These are phyloP conservation scores for Retiboletus flavoniger DNA, from an alignment of 1,284 basidiomycete genomes.

Conservation along the genomic window DNA sequence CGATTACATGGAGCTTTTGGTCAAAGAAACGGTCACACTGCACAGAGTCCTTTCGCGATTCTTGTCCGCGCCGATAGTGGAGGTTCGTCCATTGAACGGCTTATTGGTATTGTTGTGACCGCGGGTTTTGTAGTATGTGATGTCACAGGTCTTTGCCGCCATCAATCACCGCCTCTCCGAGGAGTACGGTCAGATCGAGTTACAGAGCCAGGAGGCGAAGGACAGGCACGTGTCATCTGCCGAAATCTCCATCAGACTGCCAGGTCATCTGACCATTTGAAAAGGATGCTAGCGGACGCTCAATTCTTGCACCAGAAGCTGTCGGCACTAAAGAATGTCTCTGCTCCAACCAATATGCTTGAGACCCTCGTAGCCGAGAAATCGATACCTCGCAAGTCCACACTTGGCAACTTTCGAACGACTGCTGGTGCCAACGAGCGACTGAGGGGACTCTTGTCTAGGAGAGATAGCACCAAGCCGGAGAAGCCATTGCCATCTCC, in stretches of 20 bases:
- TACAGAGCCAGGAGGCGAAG: conserved; percentile 81
- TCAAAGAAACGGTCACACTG: conserved; percentile 94
- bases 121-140: conserved; percentile 63
- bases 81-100: conserved; percentile 47
- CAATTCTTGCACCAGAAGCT: conserved; percentile 73
- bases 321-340: conserved; percentile 66
- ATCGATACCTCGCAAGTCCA: conserved; percentile 40
- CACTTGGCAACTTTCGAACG: conserved; percentile 25
- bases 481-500: conserved; percentile 34
- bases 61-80: conserved; percentile 72
- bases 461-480: conserved; percentile 27
- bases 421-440: conserved; percentile 32
- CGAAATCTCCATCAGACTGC: conserved; percentile 2
- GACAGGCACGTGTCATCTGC: conserved; percentile 55
- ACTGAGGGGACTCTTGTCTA: conserved; percentile 33
- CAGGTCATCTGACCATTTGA: conserved; percentile 11
- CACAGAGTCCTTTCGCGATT: conserved; percentile 97
- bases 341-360: conserved; percentile 70
- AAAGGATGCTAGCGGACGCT: conserved; percentile 77
- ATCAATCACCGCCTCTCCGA: conserved; percentile 87
- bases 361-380: conserved; percentile 83
- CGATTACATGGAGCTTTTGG: conserved; percentile 86
- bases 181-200: conserved; percentile 77
- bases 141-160: conserved; percentile 89
- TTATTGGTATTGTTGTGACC: conserved; percentile 3